These are phyloP conservation scores for Stemphylium beticola DNA, from an alignment of 2,329 filamentous ascomycete species.

Conservation along the genomic window DNA sequence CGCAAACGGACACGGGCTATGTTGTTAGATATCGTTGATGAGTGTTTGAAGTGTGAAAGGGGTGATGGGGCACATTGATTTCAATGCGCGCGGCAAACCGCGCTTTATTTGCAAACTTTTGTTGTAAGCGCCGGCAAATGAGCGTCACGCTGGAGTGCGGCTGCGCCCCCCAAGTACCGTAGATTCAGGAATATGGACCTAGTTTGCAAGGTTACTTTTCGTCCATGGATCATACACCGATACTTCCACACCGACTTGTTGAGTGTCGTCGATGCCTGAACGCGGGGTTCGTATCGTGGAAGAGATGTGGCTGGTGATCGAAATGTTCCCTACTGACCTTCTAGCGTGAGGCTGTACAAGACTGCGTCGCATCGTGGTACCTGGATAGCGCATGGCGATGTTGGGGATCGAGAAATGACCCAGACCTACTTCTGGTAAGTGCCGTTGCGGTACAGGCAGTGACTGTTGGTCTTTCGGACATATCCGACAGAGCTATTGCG, in stretches of 20 bases:
- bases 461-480: background rate
- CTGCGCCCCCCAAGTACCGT: too few species aligned
- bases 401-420: background rate
- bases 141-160: background rate
- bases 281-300: too few species aligned
- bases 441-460: background rate
- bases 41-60: conserved; percentile 1
- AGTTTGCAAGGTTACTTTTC: too few species aligned
- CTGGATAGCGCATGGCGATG: background rate
- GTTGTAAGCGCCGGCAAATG: background rate
- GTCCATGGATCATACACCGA: too few species aligned
- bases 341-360: conserved; percentile 9
- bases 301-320: too few species aligned
- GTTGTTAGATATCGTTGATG: background rate
- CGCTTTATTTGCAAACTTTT: conserved; percentile 6
- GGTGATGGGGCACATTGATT: background rate
- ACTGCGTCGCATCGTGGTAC: background rate
- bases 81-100: conserved; percentile 2
- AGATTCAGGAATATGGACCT: too few species aligned
- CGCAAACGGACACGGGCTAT: conserved; percentile 11
- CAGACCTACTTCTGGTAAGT: background rate
- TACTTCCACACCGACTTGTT: too few species aligned
- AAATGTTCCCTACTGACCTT: background rate
- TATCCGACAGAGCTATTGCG: background rate
- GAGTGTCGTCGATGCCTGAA: too few species aligned